A percentile compares a stretch with the other conserved stretches of the same genome.
Conservation (phyloP, 805 yeast species). For the Clavispora santaluciae region DNA sequence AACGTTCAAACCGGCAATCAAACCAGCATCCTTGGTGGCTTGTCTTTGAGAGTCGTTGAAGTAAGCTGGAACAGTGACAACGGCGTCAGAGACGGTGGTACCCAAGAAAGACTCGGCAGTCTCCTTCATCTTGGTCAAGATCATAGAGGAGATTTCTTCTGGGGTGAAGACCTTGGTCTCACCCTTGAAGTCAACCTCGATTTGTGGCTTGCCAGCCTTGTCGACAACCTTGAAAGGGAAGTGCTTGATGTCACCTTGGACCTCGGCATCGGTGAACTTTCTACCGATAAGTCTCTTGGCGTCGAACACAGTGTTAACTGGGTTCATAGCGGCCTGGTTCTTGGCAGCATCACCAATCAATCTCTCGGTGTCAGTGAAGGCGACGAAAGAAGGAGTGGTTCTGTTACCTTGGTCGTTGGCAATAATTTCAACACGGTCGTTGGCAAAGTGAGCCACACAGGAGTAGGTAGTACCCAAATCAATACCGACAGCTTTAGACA, state of each 20-base stretch:
- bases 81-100: constrained; percentile 75
- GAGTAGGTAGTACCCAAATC: constrained; percentile 33
- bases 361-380: constrained; percentile 30
- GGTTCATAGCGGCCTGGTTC: constrained; percentile 33
- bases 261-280: constrained; percentile 24
- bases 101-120: constrained; percentile 76
- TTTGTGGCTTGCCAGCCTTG: constrained; percentile 26
- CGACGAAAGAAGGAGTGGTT: constrained; percentile 31
- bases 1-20: constrained; percentile 84
- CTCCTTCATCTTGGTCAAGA: constrained; percentile 31
- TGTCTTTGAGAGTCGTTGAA: constrained; percentile 93
- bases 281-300: constrained; percentile 32
- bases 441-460: constrained; percentile 31
- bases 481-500: constrained; percentile 30
- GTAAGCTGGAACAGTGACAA: constrained; percentile 90
- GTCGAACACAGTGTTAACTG: constrained; percentile 29
- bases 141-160: constrained; percentile 29
- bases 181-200: constrained; percentile 29
- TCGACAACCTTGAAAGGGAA: constrained; percentile 30
- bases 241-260: constrained; percentile 27
- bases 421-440: constrained; percentile 29
- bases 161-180: constrained; percentile 31
- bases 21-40: constrained; percentile 91
- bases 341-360: constrained; percentile 32
- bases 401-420: constrained; percentile 34